These are phyloP conservation scores for Cercophora scortea DNA, from an alignment of 495 filamentous ascomycete species.

Conservation along the genomic window DNA sequence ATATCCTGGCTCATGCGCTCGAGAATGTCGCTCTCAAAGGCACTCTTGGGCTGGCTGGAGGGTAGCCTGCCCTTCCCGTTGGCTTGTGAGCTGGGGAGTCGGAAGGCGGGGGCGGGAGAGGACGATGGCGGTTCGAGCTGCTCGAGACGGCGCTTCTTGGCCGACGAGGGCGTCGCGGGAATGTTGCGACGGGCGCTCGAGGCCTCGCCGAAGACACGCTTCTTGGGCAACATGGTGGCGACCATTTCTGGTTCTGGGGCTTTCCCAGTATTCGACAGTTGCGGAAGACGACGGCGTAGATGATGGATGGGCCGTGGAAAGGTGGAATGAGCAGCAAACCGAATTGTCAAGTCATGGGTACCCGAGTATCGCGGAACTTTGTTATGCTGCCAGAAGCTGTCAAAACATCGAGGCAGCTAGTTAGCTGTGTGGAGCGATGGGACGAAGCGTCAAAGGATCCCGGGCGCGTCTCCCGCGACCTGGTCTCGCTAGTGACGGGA, in stretches of 20 bases:
- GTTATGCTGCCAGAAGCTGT: not conserved
- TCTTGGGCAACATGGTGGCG: conserved; percentile 40
- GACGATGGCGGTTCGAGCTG: conserved; percentile 29
- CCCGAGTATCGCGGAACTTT: not conserved
- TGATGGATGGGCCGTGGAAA: not conserved
- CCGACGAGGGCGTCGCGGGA: conserved; percentile 24
- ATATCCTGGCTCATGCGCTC: conserved; percentile 95
- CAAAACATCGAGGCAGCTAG: not conserved
- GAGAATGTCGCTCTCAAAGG: conserved; percentile 88
- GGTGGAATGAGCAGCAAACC: not conserved
- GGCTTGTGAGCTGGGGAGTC: conserved; percentile 53
- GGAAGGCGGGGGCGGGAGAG: conserved; percentile 33
- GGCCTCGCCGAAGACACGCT: conserved; percentile 43
- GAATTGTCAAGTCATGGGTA: conserved; percentile 1
- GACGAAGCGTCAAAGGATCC: not conserved
- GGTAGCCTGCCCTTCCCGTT: conserved; percentile 52
- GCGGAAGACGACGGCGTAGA: not conserved
- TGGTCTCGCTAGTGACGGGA: not conserved
- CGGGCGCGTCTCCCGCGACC: too few species aligned
- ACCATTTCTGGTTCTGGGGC: conserved; percentile 1
- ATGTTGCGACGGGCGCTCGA: conserved; percentile 41
- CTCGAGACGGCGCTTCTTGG: conserved; percentile 77
- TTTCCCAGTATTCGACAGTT: not conserved
- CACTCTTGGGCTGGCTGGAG: conserved; percentile 81
- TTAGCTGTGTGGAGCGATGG: too few species aligned